Base-by-base conservation (phyloP, 441 rosid genomes). In the Jatropha multifida region DNA sequence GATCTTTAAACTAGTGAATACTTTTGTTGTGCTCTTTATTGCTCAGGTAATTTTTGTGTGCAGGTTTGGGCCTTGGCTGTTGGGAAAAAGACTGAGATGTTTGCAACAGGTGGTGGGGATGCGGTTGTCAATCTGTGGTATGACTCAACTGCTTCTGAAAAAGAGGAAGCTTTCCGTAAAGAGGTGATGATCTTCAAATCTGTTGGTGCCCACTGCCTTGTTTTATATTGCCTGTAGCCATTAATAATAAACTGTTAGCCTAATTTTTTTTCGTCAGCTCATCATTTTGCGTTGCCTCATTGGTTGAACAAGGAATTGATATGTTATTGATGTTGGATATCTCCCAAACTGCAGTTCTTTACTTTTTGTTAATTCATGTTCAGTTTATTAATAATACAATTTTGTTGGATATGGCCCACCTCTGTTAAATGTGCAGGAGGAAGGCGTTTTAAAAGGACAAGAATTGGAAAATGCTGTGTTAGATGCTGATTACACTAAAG, bases 51-150 rank as follows among this genome's bases (percentile, higher is more conserved):
- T 4, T 65, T 73, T 74, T 41, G 60, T 64, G 73, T 78, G 75
- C 82, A 96, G 97, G 89, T 92, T 68, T 96, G 99, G 98, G 98
- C 98, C 72, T 85, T 96, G 87, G 94, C 99, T 68, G 85, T 96
- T 32, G 98, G 99, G 73, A 96, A 86, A 85, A 91, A 89, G 83
- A 92, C 97, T 41, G 97, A 93, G 87, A 89, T 86, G 88, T 80
- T 93, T 79, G 97, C 95, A 65, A 90, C 98, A 38, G 99, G 99
- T 70, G 99, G 99, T 52, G 77, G 93, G 76, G 99, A 96, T 82
- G 95, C 92, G 67, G 84, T 87, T 68, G 85, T 96, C 80, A 96
- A 96, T 83, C 82, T 96, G 72, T 96, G 98, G 98, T 78, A 89
- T 80, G 99, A 96, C 83, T 92, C 98, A 73, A 96, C 98, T 68